A percentile compares a stretch with the other conserved stretches of the same genome.
These are phyloP conservation scores for Citrullus amarus DNA, from an alignment of 306 rosid genomes.

Conservation along the genomic window DNA sequence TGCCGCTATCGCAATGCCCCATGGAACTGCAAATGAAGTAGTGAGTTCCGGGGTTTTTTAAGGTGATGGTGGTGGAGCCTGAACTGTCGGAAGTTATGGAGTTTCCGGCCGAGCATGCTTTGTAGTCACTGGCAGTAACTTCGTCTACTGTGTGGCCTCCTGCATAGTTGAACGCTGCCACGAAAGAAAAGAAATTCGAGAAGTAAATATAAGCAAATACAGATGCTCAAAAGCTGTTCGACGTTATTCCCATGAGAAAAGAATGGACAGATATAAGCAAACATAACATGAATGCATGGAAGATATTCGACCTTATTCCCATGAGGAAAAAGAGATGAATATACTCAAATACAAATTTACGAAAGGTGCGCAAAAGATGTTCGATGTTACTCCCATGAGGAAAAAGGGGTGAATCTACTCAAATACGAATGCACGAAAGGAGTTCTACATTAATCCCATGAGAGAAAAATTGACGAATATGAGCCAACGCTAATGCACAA, in stretches of 20 bases:
- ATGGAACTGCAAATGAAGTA: conserved; percentile 54
- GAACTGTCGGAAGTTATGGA: conserved; percentile 56
- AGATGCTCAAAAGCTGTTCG: not conserved
- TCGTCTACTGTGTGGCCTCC: conserved; percentile 78
- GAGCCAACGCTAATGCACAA: no score
- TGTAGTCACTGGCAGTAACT: conserved; percentile 61
- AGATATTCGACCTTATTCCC: no score
- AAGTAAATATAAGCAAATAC: not conserved
- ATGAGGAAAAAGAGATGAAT: no score
- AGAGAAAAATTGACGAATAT: no score
- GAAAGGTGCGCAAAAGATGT: no score
- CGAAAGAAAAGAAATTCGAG: not conserved
- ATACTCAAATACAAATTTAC: no score
- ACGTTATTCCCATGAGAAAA: not conserved
- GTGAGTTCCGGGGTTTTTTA: conserved; percentile 63
- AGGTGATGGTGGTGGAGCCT: conserved; percentile 62
- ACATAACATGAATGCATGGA: no score
- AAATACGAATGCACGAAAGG: no score
- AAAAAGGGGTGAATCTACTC: no score
- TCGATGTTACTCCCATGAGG: no score
- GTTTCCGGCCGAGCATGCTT: conserved; percentile 44
- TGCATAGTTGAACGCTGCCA: conserved; percentile 62
- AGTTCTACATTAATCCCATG: no score
- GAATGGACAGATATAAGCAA: not conserved
- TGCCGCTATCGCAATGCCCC: conserved; percentile 75